Conservation (phyloP, 345 rosid species). For the Citrus unshiu region DNA sequence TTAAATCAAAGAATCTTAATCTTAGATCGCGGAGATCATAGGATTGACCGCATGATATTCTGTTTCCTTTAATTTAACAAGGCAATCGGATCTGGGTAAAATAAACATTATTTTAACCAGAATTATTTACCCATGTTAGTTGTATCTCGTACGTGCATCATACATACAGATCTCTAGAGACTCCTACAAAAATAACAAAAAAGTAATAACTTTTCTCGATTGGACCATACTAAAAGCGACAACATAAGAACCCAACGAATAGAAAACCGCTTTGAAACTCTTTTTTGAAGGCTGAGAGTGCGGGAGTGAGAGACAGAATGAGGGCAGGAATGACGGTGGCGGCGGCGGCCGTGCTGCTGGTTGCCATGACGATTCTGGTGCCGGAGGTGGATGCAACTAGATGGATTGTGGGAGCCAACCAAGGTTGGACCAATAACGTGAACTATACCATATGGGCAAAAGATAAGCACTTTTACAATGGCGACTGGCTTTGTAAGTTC, state of each 20-base stretch:
- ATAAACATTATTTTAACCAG: background rate
- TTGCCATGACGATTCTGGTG: conserved; percentile 29
- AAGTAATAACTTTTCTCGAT: too few relatives aligned
- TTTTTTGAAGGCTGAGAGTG: background rate
- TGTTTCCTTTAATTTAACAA: too few relatives aligned
- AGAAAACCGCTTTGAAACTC: background rate
- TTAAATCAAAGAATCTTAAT: too few relatives aligned
- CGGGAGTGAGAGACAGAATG: conserved; percentile 26
- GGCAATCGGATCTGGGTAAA: too few relatives aligned
- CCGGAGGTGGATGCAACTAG: conserved; percentile 50
- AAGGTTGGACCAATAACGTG: conserved; percentile 62
- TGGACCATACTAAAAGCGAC: too few relatives aligned
- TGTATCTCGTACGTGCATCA: too few relatives aligned
- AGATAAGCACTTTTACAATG: conserved; percentile 77
- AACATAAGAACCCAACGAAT: too few relatives aligned
- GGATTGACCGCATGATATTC: too few relatives aligned
- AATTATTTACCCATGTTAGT: background rate
- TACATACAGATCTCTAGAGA: background rate
- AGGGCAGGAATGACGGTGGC: conserved; percentile 24
- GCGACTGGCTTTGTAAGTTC: conserved; percentile 88
- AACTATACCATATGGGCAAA: conserved; percentile 86
- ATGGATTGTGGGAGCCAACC: conserved; percentile 60
- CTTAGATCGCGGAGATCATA: too few relatives aligned
- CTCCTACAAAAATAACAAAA: background rate
- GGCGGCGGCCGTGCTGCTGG: conserved; percentile 28